A percentile compares a stretch with the other conserved stretches of the same genome.
Conservation (phyloP, 164 flowering plant genomes). For the Kingdonia uniflora region DNA sequence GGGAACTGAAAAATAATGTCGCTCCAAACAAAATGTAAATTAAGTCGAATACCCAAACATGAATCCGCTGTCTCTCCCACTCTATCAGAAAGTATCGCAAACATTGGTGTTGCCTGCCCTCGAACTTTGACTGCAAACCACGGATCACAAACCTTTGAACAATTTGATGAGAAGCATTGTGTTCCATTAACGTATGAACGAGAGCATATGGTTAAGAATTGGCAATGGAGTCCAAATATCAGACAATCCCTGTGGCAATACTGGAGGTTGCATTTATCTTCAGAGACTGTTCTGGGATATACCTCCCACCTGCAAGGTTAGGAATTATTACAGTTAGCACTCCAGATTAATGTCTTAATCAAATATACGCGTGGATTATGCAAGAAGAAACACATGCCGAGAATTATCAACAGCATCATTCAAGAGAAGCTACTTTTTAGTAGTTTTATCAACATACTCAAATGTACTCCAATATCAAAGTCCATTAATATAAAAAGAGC, state of each 20-base stretch:
- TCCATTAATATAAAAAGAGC: too few species aligned
- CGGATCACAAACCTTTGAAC: conserved; percentile 1
- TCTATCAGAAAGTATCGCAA: neutral
- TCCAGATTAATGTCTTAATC: too few species aligned
- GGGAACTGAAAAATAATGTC: neutral
- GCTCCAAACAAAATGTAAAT: neutral
- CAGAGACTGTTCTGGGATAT: conserved; percentile 70
- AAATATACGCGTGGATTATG: too few species aligned
- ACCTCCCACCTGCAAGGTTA: conserved; percentile 49
- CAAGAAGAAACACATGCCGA: too few species aligned
- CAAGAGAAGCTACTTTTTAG: too few species aligned
- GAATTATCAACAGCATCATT: too few species aligned
- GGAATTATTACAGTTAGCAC: conserved; percentile 4
- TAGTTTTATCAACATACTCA: too few species aligned
- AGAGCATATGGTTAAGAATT: neutral
- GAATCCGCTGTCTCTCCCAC: neutral
- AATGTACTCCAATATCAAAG: too few species aligned
- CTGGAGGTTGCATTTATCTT: conserved; percentile 88
- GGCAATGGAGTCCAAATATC: conserved; percentile 8
- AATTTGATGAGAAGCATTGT: conserved; percentile 1
- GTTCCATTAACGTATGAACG: neutral
- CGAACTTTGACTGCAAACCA: too few species aligned
- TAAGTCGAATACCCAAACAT: neutral
- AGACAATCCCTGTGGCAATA: conserved; percentile 54
- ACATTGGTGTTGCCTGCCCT: too few species aligned